phyloP scores from a whole-genome alignment of 139 green algal genomes.

The Tetradesmus obliquus region DNA sequence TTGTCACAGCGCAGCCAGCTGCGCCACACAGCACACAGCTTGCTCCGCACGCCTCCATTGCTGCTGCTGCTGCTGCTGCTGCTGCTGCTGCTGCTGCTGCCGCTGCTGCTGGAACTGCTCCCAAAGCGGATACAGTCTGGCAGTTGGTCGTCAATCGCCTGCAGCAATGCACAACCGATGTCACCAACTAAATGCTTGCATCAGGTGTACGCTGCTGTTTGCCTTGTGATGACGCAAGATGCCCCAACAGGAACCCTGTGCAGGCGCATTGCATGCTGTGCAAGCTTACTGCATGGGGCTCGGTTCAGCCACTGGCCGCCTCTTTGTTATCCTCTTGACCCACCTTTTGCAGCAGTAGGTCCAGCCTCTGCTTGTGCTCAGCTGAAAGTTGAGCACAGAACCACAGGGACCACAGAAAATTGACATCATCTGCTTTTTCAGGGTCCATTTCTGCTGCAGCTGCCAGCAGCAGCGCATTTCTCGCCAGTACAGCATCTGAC shows the following conservation, averaged over 20 bases:
- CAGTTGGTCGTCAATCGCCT: neutral
- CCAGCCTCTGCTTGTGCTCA: neutral
- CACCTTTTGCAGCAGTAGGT: slow-evolving; percentile 4
- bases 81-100: neutral
- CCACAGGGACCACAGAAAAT: slow-evolving; percentile 6
- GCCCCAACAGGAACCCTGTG: too few species aligned
- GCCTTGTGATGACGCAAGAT: too few species aligned
- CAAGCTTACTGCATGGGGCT: too few species aligned
- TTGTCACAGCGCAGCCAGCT: neutral
- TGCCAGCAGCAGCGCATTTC: neutral
- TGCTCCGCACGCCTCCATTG: neutral
- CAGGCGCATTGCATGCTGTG: too few species aligned
- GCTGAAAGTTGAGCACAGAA: neutral
- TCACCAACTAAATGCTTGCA: too few species aligned
- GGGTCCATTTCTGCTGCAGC: neutral
- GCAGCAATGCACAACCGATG: neutral
- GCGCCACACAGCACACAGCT: neutral
- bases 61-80: neutral
- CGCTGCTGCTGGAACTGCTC: neutral
- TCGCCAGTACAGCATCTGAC: slow-evolving; percentile 2
- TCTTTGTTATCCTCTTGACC: neutral
- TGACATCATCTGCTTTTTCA: neutral
- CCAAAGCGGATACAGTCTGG: neutral
- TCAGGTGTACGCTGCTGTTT: too few species aligned
- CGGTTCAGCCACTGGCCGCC: too few species aligned